Base-by-base conservation (phyloP, 164 flowering plant genomes). In the Brasenia schreberi region DNA sequence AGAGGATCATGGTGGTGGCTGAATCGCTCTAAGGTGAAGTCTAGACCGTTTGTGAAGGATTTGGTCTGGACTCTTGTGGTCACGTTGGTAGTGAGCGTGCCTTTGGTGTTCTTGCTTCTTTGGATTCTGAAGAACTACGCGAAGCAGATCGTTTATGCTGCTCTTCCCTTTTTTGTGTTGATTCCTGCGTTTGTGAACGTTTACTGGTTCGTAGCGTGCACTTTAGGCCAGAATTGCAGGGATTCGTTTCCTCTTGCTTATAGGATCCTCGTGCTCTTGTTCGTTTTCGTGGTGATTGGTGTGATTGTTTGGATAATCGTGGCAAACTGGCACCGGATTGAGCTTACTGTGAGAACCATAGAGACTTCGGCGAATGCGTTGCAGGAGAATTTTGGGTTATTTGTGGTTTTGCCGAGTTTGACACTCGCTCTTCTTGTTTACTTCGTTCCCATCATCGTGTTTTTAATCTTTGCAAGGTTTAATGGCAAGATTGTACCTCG, bases 141-240 rank as follows among this genome's bases (percentile, higher is more conserved):
- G 64, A 91, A 89, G 65, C 92, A 89, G 76, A 71, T 94, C 18
- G 96, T 94, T 18, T 91, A 91, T 66, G 81, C 19, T 11, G 62
- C 73, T 5, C 69, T 71, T 9, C 73, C 73, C 14, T 71, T 71
- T 62, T 71, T 71, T 58, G 33, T 71, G 14, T 42, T 71, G 18
- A 74, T 94, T 7, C 97, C 96, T 4, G 59, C 84, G 23, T 86
- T 84, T 69, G 64, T 89, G 27, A 81, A 91, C 67, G 84, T 91
- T 6, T 94, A 85, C 63, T 94, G 99, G 97, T 91, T 94, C 68
- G 97, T 87, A 27, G 95, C 92, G 3, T 91, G 97, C 66, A 85
- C 96, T 27, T 70, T 89, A 14, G 80, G 78, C 61, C 71, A 87
- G n/a, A 45, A 68, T 43, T 94, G 97, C 62, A 75, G 87, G 23